phyloP scores from a whole-genome alignment of 768 basidiomycete species.

The Kwoniella botswanensis region DNA sequence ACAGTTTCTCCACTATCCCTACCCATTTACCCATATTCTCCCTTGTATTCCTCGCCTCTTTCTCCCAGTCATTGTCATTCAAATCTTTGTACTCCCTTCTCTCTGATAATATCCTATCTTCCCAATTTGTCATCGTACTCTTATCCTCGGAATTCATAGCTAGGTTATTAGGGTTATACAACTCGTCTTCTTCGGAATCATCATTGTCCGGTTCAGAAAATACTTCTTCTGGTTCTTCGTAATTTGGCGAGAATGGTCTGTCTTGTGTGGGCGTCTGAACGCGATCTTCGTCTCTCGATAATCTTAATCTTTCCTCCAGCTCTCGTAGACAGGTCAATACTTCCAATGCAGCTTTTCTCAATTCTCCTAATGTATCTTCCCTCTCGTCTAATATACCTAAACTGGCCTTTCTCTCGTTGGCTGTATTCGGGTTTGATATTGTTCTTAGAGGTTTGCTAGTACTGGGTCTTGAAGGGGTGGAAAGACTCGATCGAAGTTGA shows the following conservation, averaged over 20 bases:
- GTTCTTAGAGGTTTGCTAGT: constrained; percentile 27
- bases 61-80: constrained; percentile 24
- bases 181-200: constrained; percentile 60
- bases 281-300: constrained; percentile 3
- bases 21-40: constrained; percentile 36
- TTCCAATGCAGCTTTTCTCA: constrained; percentile 80
- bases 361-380: constrained; percentile 65
- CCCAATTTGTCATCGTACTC: constrained; percentile 36
- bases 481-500: constrained; percentile 33
- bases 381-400: constrained; percentile 12
- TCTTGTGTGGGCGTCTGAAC: constrained; percentile 4
- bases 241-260: background rate
- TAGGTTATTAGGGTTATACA: constrained; percentile 64
- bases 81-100: constrained; percentile 31
- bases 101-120: constrained; percentile 44
- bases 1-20: constrained; percentile 36
- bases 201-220: constrained; percentile 26
- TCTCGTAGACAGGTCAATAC: constrained; percentile 78
- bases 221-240: background rate
- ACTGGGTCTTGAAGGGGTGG: constrained; percentile 52
- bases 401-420: constrained; percentile 29
- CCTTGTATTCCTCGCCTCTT: constrained; percentile 28
- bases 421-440: constrained; percentile 15
- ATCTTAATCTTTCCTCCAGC: constrained; percentile 76
- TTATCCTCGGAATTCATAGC: constrained; percentile 20